A percentile compares a stretch with the other conserved stretches of the same genome.
Conservation (phyloP, 805 yeast species). For the Ogataea thermomethanolica region DNA sequence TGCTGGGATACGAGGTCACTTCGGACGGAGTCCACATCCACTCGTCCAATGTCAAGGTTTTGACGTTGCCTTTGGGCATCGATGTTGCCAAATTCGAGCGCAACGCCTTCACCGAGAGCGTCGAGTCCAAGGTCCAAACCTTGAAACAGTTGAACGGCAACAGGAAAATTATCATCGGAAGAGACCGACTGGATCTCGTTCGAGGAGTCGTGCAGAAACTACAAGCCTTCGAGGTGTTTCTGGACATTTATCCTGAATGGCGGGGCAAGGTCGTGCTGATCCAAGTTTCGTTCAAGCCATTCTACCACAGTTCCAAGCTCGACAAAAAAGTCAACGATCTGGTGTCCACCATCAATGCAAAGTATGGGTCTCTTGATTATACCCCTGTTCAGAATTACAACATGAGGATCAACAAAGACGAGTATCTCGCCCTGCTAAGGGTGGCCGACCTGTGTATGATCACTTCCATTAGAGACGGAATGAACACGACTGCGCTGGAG, state of each 20-base stretch:
- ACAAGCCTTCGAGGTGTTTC: conserved; percentile 83
- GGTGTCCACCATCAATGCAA: conserved; percentile 77
- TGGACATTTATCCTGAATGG: conserved; percentile 93
- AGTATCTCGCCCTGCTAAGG: conserved; percentile 81
- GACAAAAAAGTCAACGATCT: conserved; percentile 83
- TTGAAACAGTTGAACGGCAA: conserved; percentile 60
- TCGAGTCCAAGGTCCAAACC: conserved; percentile 62
- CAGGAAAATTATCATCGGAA: conserved; percentile 82
- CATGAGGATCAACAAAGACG: conserved; percentile 81
- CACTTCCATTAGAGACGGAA: conserved; percentile 91
- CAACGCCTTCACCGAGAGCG: conserved; percentile 50
- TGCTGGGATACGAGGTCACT: conserved; percentile 76
- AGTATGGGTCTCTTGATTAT: conserved; percentile 75
- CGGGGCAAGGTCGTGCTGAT: conserved; percentile 74
- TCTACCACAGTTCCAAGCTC: conserved; percentile 54
- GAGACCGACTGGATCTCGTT: conserved; percentile 88
- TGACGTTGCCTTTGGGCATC: conserved; percentile 84
- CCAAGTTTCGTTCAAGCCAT: conserved; percentile 86
- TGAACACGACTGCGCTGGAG: conserved; percentile 93
- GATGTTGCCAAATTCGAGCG: conserved; percentile 66
- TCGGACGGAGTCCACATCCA: conserved; percentile 59
- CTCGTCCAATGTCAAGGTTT: conserved; percentile 73
- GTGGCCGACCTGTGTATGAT: conserved; percentile 88
- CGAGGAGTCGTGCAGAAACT: conserved; percentile 92
- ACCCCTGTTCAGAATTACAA: conserved; percentile 93